Evolutionary conservation across 2,329 filamentous ascomycete genomes (phyloP).

Genomic region (Phialemoniopsis sp.): DNA sequence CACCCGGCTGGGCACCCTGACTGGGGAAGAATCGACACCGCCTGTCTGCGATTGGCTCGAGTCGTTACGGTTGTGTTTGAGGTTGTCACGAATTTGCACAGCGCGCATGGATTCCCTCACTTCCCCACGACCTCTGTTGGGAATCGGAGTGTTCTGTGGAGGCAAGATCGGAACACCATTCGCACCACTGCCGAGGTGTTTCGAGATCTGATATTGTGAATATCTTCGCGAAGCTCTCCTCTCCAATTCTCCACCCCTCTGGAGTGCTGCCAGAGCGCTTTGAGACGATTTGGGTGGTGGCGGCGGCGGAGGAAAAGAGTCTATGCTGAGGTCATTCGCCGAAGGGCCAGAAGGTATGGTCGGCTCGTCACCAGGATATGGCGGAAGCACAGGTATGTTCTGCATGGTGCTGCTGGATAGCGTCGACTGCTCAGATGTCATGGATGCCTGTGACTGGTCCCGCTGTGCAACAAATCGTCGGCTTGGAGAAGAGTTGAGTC

Average conservation of each 20-base stretch:
- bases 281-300: conserved; percentile 79
- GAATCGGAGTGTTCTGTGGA: conserved; percentile 75
- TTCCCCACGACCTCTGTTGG: conserved; percentile 76
- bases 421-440: conserved; percentile 59
- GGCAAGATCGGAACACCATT: conserved; percentile 86
- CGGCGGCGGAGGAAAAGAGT: conserved; percentile 69
- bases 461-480: conserved; percentile 42
- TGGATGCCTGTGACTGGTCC: conserved; percentile 47
- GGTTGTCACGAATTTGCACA: conserved; percentile 49
- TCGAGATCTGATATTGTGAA: conserved; percentile 94
- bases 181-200: conserved; percentile 77
- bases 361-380: conserved; percentile 62
- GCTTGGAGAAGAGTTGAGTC: conserved; percentile 36
- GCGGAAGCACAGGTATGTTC: conserved; percentile 68
- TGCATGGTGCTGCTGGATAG: conserved; percentile 74
- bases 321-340: conserved; percentile 49
- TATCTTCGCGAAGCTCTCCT: conserved; percentile 88
- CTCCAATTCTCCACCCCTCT: conserved; percentile 89
- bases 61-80: conserved; percentile 43
- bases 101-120: conserved; percentile 78
- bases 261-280: conserved; percentile 85
- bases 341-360: conserved; percentile 38
- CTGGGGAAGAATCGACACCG: conserved; percentile 55
- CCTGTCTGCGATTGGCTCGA: conserved; percentile 34
- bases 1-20: conserved; percentile 54